Base-by-base conservation (phyloP, 371 early-diverging fungal genomes). In the Apophysomyces ossiformis region DNA sequence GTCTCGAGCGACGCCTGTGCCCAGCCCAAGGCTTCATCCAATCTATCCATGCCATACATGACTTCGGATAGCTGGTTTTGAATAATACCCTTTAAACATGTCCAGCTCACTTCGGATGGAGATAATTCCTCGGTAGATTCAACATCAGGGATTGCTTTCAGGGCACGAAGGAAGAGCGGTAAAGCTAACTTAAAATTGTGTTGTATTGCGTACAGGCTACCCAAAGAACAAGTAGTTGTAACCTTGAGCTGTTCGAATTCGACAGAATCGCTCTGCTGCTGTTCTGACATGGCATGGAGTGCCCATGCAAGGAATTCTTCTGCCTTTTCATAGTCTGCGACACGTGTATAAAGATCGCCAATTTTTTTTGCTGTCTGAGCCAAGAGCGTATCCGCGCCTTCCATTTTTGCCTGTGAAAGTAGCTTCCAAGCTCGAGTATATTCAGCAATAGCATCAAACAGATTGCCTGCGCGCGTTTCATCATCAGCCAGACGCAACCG, bases 11-110 rank as follows among this genome's bases (percentile, higher is more conserved):
- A 73, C 21, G 78, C 72, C 47, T 85, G 85, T 26, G 84, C 76
- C 85, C 85, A 85, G 1, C 85, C 85, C 69, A 85, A 65, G 1
- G 82, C 74, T 58, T 82, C 83, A 2, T 85, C 82, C 7, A 57
- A 13, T 54, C 82, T 78, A 13, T 76, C 76, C 61, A 77, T 57
- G 0, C 75, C 85, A 69, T 70, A 85, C 69, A 83, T 70, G 21
- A 69, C 60, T 60, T 85, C 85, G 8, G 79, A 77, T 7, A 85
- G 57, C 43, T 85, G 85, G 26, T 80, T 78, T 60, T 78, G 81
- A 1, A 82, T 58, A 61, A 85, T 85, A 5, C 77, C 85, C 41
- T 70, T 74, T 39, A 78, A 50, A 65, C 82, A 85, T 1, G 69
- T 35, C 72, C 67, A 71, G 16, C 43, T 39, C 47, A 57, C 41